A percentile compares a stretch with the other conserved stretches of the same genome.
phyloP scores from a whole-genome alignment of 805 yeast species.

The Cyberlindnera veronae region DNA sequence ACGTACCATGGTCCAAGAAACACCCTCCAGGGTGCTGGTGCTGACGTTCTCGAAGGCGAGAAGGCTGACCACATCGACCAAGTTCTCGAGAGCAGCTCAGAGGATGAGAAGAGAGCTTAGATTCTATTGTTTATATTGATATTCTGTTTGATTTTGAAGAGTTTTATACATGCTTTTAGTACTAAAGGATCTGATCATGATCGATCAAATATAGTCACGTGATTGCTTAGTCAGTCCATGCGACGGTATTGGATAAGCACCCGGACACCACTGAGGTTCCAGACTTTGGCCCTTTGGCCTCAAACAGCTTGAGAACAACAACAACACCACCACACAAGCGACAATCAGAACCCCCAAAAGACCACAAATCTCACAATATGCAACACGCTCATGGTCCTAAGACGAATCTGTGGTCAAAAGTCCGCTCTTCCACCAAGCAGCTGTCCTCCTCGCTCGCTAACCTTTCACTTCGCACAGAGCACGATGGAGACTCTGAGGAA shows the following conservation, averaged over 20 bases:
- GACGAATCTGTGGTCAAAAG: slow-evolving; percentile 23
- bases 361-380: background rate
- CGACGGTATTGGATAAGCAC: background rate
- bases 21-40: slow-evolving; percentile 25
- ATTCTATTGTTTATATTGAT: background rate
- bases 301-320: no score
- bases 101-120: slow-evolving; percentile 1
- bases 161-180: background rate
- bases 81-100: background rate
- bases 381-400: slow-evolving; percentile 6
- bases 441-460: slow-evolving; percentile 22
- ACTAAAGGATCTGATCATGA: background rate
- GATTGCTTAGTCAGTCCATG: background rate
- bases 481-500: slow-evolving; percentile 26
- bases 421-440: slow-evolving; percentile 26
- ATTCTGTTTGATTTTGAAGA: background rate
- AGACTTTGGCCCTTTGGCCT: no score
- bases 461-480: slow-evolving; percentile 25
- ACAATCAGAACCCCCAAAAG: background rate
- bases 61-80: slow-evolving; percentile 1
- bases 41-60: background rate
- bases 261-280: no score
- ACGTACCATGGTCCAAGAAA: slow-evolving; percentile 54
- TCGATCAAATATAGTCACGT: background rate
- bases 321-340: background rate